phyloP scores from a whole-genome alignment of 83 land plant species.

The Diphasiastrum complanatum region DNA sequence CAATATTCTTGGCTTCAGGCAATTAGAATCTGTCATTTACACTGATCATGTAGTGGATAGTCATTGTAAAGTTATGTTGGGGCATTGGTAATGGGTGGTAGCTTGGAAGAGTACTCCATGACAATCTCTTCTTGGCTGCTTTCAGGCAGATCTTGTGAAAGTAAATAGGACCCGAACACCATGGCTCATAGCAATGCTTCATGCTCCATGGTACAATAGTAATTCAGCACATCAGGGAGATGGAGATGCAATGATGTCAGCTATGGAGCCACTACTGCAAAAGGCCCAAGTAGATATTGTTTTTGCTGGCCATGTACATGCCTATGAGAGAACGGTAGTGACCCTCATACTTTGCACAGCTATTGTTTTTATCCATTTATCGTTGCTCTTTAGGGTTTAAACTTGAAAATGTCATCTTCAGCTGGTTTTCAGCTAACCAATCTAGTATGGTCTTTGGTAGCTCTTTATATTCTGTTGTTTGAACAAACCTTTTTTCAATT shows the following conservation, averaged over 20 bases:
- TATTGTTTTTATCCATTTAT: too few relatives aligned
- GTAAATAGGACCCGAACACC: constrained; percentile 26
- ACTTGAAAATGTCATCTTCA: too few relatives aligned
- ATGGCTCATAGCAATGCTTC: constrained; percentile 27
- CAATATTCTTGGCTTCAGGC: neutral
- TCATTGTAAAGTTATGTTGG: neutral
- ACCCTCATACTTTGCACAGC: too few relatives aligned
- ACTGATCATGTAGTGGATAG: too few relatives aligned
- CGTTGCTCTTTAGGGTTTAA: too few relatives aligned
- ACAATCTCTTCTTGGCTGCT: neutral
- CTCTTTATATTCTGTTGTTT: too few relatives aligned
- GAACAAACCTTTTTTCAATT: too few relatives aligned
- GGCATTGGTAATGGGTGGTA: neutral
- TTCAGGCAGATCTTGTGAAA: constrained; percentile 23
- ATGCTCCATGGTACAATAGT: constrained; percentile 35
- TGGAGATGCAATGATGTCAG: constrained; percentile 26
- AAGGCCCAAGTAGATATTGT: constrained; percentile 22
- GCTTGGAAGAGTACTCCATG: neutral
- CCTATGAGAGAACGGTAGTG: constrained; percentile 33
- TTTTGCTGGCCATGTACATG: constrained; percentile 34
- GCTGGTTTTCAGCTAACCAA: too few relatives aligned
- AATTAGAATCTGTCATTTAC: too few relatives aligned
- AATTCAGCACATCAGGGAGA: constrained; percentile 24
- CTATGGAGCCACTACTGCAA: constrained; percentile 22
- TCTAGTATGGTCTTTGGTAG: too few relatives aligned